Evolutionary conservation across 208 protist genomes (phyloP).

Genomic region (Trypanosoma conorhini): DNA sequence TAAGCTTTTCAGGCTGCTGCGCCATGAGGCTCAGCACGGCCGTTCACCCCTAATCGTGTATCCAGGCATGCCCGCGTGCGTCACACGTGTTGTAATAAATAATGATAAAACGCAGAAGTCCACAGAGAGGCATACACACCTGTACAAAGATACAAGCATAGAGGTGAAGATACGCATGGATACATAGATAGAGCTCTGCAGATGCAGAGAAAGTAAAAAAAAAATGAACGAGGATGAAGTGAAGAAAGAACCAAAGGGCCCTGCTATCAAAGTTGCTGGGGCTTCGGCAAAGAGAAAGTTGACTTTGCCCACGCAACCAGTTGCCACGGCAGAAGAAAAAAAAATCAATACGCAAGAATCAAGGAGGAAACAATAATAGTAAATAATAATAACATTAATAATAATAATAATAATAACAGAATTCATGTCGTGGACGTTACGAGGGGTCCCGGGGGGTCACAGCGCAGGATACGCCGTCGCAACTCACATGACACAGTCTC

Average conservation of each 20-base stretch:
- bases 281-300: not conserved
- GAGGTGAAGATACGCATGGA: not conserved
- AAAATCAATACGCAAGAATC: not conserved
- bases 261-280: too few relatives aligned
- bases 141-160: not conserved
- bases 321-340: slow-evolving; percentile 3
- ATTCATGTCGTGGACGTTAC: slow-evolving; percentile 1
- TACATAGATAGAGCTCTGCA: not conserved
- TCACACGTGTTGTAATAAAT: not conserved
- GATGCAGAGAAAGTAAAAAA: too few relatives aligned
- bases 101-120: not conserved
- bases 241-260: too few relatives aligned
- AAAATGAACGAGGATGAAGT: not conserved
- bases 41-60: not conserved
- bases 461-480: slow-evolving; percentile 8
- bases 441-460: not conserved
- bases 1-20: slow-evolving; percentile 64
- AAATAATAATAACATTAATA: slow-evolving; percentile 18
- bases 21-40: slow-evolving; percentile 40
- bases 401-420: slow-evolving; percentile 9
- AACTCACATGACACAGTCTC: not conserved
- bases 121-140: not conserved
- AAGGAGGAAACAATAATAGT: slow-evolving; percentile 2
- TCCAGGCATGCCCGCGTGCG: not conserved
- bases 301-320: not conserved